Evolutionary conservation across 2,329 filamentous ascomycete species (phyloP).

Genomic region (Diaporthe australafricana): DNA sequence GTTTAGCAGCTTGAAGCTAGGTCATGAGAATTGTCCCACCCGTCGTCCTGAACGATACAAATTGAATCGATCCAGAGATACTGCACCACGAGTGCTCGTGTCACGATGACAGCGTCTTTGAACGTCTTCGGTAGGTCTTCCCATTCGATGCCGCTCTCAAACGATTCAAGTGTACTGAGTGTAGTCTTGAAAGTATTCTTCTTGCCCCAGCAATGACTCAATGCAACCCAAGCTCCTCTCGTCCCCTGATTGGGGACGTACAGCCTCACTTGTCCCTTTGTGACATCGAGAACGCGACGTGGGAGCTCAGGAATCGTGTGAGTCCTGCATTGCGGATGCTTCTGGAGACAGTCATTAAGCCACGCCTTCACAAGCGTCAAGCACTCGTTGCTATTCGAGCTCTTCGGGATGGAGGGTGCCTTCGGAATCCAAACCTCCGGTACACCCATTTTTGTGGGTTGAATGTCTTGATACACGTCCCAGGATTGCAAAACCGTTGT

Average conservation of each 20-base stretch:
- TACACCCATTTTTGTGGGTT: rapidly evolving
- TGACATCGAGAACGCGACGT: background rate
- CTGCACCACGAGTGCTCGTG: background rate
- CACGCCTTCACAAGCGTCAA: background rate
- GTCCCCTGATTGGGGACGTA: background rate
- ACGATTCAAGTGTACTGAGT: background rate
- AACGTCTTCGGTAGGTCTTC: background rate
- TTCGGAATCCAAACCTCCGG: background rate
- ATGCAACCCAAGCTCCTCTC: background rate
- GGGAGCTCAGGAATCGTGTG: background rate
- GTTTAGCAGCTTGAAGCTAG: rapidly evolving
- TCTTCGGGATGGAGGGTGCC: background rate
- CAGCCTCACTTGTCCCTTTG: background rate
- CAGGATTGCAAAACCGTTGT: background rate
- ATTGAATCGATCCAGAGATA: constrained; percentile 30
- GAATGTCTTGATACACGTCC: background rate
- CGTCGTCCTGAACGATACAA: constrained; percentile 35
- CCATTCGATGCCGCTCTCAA: background rate
- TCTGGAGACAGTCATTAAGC: background rate
- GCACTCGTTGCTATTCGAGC: background rate
- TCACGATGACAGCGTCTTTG: background rate
- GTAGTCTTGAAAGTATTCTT: background rate
- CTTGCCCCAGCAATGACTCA: constrained; percentile 25
- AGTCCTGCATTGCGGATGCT: background rate
- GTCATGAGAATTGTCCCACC: background rate